These are phyloP conservation scores for Deinandra increscens DNA, from an alignment of 129 eudicot species.

Conservation along the genomic window DNA sequence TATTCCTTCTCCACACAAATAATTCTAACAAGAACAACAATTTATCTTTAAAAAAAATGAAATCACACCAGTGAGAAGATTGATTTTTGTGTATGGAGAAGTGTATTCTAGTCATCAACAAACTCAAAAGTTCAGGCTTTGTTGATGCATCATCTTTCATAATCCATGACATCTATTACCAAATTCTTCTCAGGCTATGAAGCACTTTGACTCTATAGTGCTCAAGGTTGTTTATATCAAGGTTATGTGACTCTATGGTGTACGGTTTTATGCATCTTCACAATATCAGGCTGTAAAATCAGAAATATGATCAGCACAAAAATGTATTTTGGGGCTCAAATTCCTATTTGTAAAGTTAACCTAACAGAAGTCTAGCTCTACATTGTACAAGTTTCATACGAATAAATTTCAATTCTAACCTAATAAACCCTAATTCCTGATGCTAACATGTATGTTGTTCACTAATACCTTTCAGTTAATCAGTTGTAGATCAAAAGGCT, in stretches of 20 bases:
- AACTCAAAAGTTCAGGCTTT: background rate
- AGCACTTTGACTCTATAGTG: no score
- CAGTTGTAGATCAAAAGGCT: background rate
- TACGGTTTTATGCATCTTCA: background rate
- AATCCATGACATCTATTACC: background rate
- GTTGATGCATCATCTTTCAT: conserved; percentile 9
- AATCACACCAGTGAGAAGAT: background rate
- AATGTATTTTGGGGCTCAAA: background rate
- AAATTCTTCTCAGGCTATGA: background rate
- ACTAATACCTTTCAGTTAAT: background rate
- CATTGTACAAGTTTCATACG: background rate
- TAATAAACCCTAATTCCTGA: conserved; percentile 22
- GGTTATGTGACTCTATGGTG: no score
- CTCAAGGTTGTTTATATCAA: background rate
- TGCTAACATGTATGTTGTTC: background rate
- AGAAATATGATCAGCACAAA: background rate
- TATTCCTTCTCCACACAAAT: background rate
- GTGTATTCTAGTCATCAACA: background rate
- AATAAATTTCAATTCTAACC: no score
- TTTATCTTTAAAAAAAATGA: background rate
- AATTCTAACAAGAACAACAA: background rate
- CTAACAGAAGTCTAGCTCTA: background rate
- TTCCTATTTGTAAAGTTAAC: background rate
- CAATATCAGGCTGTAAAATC: background rate
- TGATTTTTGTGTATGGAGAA: background rate